Evolutionary conservation across 257 asterid species (phyloP).

Genomic region (Thymus quinquecostatus): DNA sequence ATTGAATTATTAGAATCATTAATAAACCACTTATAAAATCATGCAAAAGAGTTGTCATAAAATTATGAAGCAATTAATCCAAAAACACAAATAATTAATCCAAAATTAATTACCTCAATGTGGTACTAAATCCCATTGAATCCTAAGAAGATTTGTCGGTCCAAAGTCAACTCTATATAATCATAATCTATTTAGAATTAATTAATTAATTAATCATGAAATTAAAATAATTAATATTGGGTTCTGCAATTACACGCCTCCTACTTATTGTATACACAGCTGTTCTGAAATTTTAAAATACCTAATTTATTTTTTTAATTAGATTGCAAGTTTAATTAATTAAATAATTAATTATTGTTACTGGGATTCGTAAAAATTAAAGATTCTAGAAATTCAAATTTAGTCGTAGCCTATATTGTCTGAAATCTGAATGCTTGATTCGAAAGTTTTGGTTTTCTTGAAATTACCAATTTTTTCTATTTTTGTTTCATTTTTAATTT

Average conservation of each 20-base stretch:
- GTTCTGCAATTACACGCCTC: conserved; percentile 29
- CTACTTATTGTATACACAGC: conserved; percentile 31
- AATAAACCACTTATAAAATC: background rate
- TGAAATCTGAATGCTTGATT: background rate
- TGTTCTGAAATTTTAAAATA: conserved; percentile 12
- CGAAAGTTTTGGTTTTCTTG: background rate
- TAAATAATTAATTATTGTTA: background rate
- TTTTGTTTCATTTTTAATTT: too few species aligned
- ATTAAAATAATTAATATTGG: background rate
- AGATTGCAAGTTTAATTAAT: background rate
- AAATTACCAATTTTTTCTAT: background rate
- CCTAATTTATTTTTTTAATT: background rate
- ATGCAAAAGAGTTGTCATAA: conserved; percentile 9
- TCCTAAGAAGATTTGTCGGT: conserved; percentile 70
- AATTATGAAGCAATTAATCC: background rate
- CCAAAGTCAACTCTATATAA: conserved; percentile 42
- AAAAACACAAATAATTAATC: background rate
- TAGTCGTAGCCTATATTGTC: conserved; percentile 10
- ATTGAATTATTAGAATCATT: background rate
- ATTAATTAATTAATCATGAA: background rate
- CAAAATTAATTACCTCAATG: conserved; percentile 28
- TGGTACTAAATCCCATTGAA: conserved; percentile 51
- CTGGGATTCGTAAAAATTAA: conserved; percentile 25
- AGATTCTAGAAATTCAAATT: conserved; percentile 24
- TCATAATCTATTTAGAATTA: background rate